Conservation (phyloP, 2,329 filamentous ascomycete genomes). For the Zymoseptoria ardabiliae region DNA sequence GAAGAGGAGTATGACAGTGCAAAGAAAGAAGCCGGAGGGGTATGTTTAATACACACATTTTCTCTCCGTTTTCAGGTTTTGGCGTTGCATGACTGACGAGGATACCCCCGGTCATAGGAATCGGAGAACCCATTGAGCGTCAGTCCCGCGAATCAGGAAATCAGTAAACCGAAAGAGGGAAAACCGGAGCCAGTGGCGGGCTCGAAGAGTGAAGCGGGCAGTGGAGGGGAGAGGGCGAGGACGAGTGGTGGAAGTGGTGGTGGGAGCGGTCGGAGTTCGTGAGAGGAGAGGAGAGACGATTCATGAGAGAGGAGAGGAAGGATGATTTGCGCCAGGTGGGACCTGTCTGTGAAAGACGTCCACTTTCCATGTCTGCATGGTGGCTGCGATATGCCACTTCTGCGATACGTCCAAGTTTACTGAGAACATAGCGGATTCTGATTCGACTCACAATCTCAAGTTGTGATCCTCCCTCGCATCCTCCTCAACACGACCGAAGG, state of each 20-base stretch:
- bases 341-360: no score
- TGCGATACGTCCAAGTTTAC: no score
- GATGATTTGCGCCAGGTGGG: background rate
- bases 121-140: conserved; percentile 48
- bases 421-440: no score
- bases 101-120: conserved; percentile 15
- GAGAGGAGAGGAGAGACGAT: background rate
- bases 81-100: background rate
- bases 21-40: conserved; percentile 26
- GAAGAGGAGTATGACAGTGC: conserved; percentile 47
- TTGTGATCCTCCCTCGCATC: background rate
- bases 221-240: conserved; percentile 20
- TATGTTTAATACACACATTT: conserved; percentile 5
- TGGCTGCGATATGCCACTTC: no score
- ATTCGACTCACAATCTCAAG: background rate
- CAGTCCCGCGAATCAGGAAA: conserved; percentile 53
- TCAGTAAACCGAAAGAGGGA: conserved; percentile 44
- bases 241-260: conserved; percentile 25
- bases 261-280: background rate
- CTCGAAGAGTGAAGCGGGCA: conserved; percentile 28
- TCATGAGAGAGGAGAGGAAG: background rate
- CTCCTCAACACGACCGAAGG: conserved; percentile 1
- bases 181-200: conserved; percentile 37
- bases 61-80: background rate
- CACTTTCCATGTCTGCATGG: no score